These are phyloP conservation scores for Closterium sp. DNA, from an alignment of 139 green algal genomes.

Conservation along the genomic window DNA sequence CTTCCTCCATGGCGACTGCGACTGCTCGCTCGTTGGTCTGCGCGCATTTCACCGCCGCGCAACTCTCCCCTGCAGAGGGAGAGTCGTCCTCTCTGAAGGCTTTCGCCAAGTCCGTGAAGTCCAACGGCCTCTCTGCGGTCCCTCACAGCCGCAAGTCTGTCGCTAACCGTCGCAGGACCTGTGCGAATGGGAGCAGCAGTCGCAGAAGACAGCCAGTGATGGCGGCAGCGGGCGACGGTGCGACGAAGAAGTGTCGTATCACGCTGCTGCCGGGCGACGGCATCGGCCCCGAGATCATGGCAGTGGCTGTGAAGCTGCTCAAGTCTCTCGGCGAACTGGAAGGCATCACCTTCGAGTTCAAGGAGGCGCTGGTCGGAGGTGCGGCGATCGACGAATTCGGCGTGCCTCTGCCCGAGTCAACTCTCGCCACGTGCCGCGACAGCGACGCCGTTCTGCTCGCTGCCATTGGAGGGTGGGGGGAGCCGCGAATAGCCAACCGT, in stretches of 20 bases:
- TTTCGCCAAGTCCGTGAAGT: neutral
- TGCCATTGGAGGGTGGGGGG: slow-evolving; percentile 60
- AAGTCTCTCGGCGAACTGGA: slow-evolving; percentile 53
- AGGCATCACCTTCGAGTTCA: slow-evolving; percentile 75
- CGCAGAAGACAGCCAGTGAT: neutral
- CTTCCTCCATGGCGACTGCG: neutral
- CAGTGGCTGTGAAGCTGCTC: slow-evolving; percentile 76
- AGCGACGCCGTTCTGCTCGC: slow-evolving; percentile 91
- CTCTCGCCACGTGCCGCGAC: slow-evolving; percentile 75
- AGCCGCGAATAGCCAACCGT: neutral
- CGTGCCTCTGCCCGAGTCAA: slow-evolving; percentile 81
- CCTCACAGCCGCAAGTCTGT: neutral
- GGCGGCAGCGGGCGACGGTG: neutral
- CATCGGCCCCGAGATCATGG: slow-evolving; percentile 96
- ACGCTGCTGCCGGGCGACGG: slow-evolving; percentile 91
- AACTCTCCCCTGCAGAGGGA: neutral
- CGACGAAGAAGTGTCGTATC: slow-evolving; percentile 68
- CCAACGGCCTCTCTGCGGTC: neutral
- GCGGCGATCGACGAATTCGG: slow-evolving; percentile 91
- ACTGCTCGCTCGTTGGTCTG: neutral
- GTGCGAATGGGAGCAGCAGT: neutral
- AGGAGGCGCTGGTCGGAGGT: slow-evolving; percentile 83
- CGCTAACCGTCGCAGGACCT: neutral
- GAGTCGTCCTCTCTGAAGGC: neutral
- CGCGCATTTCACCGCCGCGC: neutral